A percentile compares a stretch with the other conserved stretches of the same genome.
Evolutionary conservation across 2,329 filamentous ascomycete genomes (phyloP).

Genomic region (Penicillium sp.): DNA sequence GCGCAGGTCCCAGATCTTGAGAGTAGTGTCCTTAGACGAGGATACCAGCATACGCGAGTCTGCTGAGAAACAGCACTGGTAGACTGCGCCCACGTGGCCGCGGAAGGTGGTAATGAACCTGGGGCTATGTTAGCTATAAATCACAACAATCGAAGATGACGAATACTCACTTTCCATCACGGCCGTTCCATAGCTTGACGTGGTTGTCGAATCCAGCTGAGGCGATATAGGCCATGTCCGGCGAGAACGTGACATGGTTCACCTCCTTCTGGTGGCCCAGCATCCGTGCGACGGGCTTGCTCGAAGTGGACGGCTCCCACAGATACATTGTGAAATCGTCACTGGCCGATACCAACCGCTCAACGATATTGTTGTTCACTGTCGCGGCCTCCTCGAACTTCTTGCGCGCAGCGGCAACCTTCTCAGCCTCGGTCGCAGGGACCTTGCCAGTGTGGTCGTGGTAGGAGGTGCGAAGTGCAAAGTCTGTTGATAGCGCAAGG

Average conservation of each 20-base stretch:
- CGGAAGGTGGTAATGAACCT: slow-evolving; percentile 84
- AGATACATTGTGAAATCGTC: slow-evolving; percentile 97
- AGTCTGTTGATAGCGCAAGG: slow-evolving; percentile 88
- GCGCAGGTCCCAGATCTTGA: slow-evolving; percentile 92
- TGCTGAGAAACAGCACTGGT: slow-evolving; percentile 87
- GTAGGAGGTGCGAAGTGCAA: slow-evolving; percentile 79
- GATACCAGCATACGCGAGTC: slow-evolving; percentile 88
- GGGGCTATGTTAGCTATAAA: slow-evolving; percentile 9
- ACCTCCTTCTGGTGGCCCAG: slow-evolving; percentile 96
- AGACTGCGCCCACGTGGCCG: slow-evolving; percentile 87
- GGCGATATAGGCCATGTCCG: slow-evolving; percentile 82
- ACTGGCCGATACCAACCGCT: slow-evolving; percentile 83
- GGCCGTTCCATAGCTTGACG: slow-evolving; percentile 84
- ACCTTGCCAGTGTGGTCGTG: slow-evolving; percentile 76
- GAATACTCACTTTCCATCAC: slow-evolving; percentile 56
- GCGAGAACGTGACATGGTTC: slow-evolving; percentile 92
- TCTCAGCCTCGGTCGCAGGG: slow-evolving; percentile 67
- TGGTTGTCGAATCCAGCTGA: slow-evolving; percentile 92
- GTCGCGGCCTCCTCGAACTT: slow-evolving; percentile 83
- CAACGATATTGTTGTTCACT: slow-evolving; percentile 70
- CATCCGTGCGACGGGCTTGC: slow-evolving; percentile 82
- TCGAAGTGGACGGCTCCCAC: slow-evolving; percentile 77
- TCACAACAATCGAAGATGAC: slow-evolving; percentile 1
- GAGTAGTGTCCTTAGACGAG: slow-evolving; percentile 83
- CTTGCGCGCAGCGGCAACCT: slow-evolving; percentile 69